phyloP scores from a whole-genome alignment of 2,329 filamentous ascomycete species.

The Ophiostoma sp. region DNA sequence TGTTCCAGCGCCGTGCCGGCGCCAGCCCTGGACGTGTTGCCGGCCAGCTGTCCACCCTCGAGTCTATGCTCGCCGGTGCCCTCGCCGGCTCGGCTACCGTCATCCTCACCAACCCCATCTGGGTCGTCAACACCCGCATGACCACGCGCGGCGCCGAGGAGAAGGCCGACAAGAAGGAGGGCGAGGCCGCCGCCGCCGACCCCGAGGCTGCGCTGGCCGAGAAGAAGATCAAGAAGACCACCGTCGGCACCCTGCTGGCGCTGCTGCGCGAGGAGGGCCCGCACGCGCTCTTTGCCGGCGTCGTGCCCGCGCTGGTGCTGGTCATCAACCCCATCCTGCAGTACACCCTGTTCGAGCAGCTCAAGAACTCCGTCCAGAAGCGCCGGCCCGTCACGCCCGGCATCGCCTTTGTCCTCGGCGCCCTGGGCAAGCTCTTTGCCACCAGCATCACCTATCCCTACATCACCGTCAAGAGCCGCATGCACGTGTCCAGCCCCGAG shows the following conservation, averaged over 20 bases:
- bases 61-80: slow-evolving; percentile 92
- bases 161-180: slow-evolving; percentile 12
- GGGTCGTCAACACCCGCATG: slow-evolving; percentile 98
- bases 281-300: slow-evolving; percentile 79
- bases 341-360: slow-evolving; percentile 97
- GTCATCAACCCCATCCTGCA: slow-evolving; percentile 98
- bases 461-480: slow-evolving; percentile 96
- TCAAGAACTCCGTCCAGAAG: slow-evolving; percentile 84
- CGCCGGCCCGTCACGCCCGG: slow-evolving; percentile 61
- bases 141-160: slow-evolving; percentile 58
- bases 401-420: slow-evolving; percentile 85
- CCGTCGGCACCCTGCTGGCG: slow-evolving; percentile 67
- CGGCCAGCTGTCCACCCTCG: slow-evolving; percentile 80
- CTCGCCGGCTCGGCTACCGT: slow-evolving; percentile 92
- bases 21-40: slow-evolving; percentile 53
- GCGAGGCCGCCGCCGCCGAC: slow-evolving; percentile 13
- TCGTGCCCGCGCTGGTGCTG: slow-evolving; percentile 84
- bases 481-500: slow-evolving; percentile 81
- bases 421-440: slow-evolving; percentile 88
- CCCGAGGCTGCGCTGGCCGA: slow-evolving; percentile 31
- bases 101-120: slow-evolving; percentile 95
- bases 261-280: slow-evolving; percentile 81
- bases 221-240: slow-evolving; percentile 59
- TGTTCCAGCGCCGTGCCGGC: slow-evolving; percentile 73
- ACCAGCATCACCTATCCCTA: slow-evolving; percentile 96